These are phyloP conservation scores for Colletotrichum chlorophyti DNA, from an alignment of 2,329 filamentous ascomycete species.

Conservation along the genomic window DNA sequence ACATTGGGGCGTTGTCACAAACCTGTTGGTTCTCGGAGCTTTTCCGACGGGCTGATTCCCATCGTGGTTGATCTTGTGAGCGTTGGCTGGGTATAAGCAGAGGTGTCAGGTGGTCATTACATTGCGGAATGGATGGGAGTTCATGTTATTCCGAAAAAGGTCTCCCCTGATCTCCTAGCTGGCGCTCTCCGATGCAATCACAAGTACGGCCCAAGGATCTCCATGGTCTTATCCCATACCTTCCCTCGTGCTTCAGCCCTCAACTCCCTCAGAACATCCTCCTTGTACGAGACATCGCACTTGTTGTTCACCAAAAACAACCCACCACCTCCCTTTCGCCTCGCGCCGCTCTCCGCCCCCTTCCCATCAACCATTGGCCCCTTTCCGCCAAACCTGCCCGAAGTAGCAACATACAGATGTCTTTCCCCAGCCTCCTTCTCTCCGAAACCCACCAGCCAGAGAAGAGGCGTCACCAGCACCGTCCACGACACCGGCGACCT, in stretches of 20 bases:
- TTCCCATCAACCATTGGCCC: neutral
- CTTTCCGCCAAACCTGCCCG: slow-evolving; percentile 2
- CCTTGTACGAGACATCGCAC: slow-evolving; percentile 17
- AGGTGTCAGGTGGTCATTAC: too few relatives aligned
- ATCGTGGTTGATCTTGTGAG: too few relatives aligned
- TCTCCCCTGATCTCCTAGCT: too few relatives aligned
- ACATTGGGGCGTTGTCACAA: too few relatives aligned
- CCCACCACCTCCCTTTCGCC: neutral
- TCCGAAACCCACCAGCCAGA: slow-evolving; percentile 7
- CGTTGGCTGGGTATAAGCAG: too few relatives aligned
- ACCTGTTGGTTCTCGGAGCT: too few relatives aligned
- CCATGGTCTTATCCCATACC: slow-evolving; percentile 29
- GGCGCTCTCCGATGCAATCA: too few relatives aligned
- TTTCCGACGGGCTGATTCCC: too few relatives aligned
- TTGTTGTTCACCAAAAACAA: slow-evolving; percentile 21
- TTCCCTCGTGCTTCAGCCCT: slow-evolving; percentile 6
- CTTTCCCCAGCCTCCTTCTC: slow-evolving; percentile 20
- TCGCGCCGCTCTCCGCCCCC: neutral
- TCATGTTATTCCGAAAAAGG: too few relatives aligned
- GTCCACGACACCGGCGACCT: slow-evolving; percentile 16
- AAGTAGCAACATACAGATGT: slow-evolving; percentile 24
- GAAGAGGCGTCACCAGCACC: slow-evolving; percentile 14
- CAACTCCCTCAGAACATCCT: slow-evolving; percentile 1
- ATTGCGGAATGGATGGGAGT: too few relatives aligned
- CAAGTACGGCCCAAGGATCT: slow-evolving; percentile 22